These are phyloP conservation scores for Solanum aculeatissimum DNA, from an alignment of 305 asterid genomes.

Conservation along the genomic window DNA sequence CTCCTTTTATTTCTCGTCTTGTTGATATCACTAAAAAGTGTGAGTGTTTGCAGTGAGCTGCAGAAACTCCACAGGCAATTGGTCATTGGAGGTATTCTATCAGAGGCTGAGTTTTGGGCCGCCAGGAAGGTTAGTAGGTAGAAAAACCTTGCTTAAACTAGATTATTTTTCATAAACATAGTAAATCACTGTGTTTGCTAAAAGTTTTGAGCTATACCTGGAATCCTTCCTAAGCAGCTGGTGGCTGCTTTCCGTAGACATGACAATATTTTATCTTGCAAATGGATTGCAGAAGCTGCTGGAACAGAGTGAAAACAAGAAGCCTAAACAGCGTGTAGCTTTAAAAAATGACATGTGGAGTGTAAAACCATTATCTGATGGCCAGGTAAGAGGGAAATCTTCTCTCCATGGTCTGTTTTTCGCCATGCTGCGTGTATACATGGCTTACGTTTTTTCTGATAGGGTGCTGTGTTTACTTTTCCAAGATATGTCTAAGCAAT, in stretches of 20 bases:
- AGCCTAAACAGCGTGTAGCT: conserved; percentile 73
- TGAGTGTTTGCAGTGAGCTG: conserved; percentile 79
- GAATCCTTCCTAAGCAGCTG: not conserved
- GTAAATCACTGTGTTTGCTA: not conserved
- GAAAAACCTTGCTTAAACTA: not conserved
- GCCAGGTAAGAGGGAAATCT: conserved; percentile 55
- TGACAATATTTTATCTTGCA: not conserved
- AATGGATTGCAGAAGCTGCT: conserved; percentile 73
- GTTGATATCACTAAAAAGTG: conserved; percentile 30
- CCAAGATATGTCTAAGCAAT: not conserved
- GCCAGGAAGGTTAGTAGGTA: conserved; percentile 73
- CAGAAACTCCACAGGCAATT: conserved; percentile 88
- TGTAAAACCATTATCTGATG: conserved; percentile 80
- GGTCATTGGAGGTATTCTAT: conserved; percentile 66
- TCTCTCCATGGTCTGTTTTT: not conserved
- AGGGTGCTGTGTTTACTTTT: not conserved
- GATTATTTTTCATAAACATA: not conserved
- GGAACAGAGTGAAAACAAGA: conserved; percentile 60
- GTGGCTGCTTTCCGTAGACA: not conserved
- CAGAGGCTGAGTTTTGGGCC: conserved; percentile 98
- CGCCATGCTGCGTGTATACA: conserved; percentile 1
- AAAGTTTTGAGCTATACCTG: not conserved
- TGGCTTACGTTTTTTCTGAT: not conserved
- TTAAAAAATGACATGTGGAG: conserved; percentile 89
- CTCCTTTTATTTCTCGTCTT: conserved; percentile 7